phyloP scores from a whole-genome alignment of 2,329 filamentous ascomycete genomes.

The Alternaria burnsii region DNA sequence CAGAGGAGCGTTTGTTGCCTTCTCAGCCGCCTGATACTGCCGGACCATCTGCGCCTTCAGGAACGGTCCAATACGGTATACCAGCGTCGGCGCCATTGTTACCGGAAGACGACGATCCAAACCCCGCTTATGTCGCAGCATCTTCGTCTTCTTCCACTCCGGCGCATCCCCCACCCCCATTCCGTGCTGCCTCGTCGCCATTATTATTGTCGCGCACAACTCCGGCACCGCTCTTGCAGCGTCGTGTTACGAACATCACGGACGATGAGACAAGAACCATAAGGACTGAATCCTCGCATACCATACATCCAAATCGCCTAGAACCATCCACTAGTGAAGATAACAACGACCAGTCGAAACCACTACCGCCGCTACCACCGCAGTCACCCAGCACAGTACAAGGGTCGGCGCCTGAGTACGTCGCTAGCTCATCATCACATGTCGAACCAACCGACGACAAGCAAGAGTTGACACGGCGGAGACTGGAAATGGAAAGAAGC shows the following conservation, averaged over 20 bases:
- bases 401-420: slow-evolving; percentile 37
- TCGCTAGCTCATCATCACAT: slow-evolving; percentile 40
- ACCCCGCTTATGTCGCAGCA: slow-evolving; percentile 31
- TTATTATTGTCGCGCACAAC: slow-evolving; percentile 17
- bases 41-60: slow-evolving; percentile 54
- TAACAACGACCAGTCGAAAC: slow-evolving; percentile 21
- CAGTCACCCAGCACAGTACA: slow-evolving; percentile 22
- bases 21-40: slow-evolving; percentile 72
- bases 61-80: slow-evolving; percentile 41
- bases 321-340: slow-evolving; percentile 18
- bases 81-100: slow-evolving; percentile 49
- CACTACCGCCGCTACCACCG: slow-evolving; percentile 34
- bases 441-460: slow-evolving; percentile 72
- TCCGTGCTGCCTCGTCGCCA: slow-evolving; percentile 26
- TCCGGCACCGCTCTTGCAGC: slow-evolving; percentile 23
- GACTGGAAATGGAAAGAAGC: slow-evolving; percentile 53
- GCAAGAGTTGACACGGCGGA: slow-evolving; percentile 71
- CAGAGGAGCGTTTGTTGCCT: slow-evolving; percentile 81
- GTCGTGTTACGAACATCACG: slow-evolving; percentile 15
- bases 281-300: slow-evolving; percentile 35
- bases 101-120: slow-evolving; percentile 43
- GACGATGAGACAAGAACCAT: slow-evolving; percentile 26
- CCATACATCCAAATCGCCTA: slow-evolving; percentile 27
- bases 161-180: slow-evolving; percentile 38
- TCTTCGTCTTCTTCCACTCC: slow-evolving; percentile 34